Percentiles rank a stretch among this genome's conserved stretches.
These are phyloP conservation scores for Verticillium tricorpus DNA, from an alignment of 2,329 filamentous ascomycete genomes.

Conservation along the genomic window DNA sequence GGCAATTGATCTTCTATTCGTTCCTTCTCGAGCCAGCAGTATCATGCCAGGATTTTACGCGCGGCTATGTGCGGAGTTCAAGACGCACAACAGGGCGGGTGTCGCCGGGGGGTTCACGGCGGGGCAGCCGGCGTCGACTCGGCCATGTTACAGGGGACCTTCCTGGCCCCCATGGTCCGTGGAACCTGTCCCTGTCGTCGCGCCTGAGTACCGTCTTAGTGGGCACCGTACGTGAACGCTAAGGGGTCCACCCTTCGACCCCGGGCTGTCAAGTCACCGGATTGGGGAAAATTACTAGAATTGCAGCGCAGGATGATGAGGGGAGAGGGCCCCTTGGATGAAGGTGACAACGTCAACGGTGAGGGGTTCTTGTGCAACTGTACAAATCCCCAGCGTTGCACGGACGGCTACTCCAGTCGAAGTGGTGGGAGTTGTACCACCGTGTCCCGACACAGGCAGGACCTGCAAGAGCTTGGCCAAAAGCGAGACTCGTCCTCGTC, in stretches of 20 bases:
- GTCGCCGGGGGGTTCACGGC: too few species aligned
- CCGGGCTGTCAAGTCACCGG: not conserved
- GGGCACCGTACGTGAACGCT: not conserved
- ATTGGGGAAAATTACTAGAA: not conserved
- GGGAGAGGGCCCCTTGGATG: not conserved
- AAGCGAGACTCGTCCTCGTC: too few species aligned
- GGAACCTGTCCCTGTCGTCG: not conserved
- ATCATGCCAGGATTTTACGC: too few species aligned
- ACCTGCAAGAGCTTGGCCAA: too few species aligned
- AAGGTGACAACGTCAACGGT: not conserved
- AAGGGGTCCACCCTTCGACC: not conserved
- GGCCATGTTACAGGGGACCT: not conserved
- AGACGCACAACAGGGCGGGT: too few species aligned
- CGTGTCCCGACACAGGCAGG: too few species aligned
- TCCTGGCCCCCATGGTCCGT: not conserved
- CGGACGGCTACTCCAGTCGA: not conserved
- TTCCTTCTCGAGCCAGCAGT: too few species aligned
- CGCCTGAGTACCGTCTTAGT: not conserved
- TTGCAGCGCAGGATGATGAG: not conserved
- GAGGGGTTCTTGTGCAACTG: not conserved
- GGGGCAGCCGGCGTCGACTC: too few species aligned
- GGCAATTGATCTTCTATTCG: too few species aligned
- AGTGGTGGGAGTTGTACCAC: too few species aligned
- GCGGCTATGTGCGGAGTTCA: too few species aligned
- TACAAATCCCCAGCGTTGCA: not conserved